phyloP scores from a whole-genome alignment of 208 protist species.

The Strigomonas culicis region DNA sequence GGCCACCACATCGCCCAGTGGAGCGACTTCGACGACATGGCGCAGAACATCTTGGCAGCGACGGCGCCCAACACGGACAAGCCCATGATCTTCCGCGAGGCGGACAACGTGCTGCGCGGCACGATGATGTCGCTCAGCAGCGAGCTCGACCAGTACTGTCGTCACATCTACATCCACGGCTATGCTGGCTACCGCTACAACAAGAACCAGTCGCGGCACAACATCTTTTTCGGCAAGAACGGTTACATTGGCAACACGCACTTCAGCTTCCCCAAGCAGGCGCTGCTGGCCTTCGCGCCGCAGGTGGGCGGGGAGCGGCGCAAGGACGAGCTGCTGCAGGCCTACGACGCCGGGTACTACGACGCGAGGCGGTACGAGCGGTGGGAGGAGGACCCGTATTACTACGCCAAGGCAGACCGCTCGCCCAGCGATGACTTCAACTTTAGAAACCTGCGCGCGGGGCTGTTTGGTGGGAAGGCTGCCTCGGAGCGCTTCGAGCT shows the following conservation, averaged over 20 bases:
- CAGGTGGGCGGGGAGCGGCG: conserved; percentile 38
- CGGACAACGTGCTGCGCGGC: conserved; percentile 82
- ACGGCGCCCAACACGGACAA: conserved; percentile 82
- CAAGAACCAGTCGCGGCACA: conserved; percentile 78
- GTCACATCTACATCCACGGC: conserved; percentile 89
- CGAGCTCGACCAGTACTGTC: conserved; percentile 87
- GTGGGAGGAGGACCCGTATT: conserved; percentile 90
- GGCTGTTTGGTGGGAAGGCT: conserved; percentile 69
- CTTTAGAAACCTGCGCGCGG: conserved; percentile 71
- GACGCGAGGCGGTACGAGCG: conserved; percentile 85
- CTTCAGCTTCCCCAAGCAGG: conserved; percentile 72
- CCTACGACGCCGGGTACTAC: conserved; percentile 85
- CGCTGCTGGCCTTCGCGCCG: conserved; percentile 66
- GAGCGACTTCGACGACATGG: conserved; percentile 67
- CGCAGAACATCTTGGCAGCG: conserved; percentile 78
- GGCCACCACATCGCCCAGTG: conserved; percentile 87
- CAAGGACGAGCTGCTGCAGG: conserved; percentile 64
- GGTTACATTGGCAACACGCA: conserved; percentile 82
- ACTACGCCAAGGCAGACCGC: conserved; percentile 82
- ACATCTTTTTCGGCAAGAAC: conserved; percentile 83
- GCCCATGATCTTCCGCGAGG: conserved; percentile 82
- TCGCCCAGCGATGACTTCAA: conserved; percentile 80
- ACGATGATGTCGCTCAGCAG: conserved; percentile 88
- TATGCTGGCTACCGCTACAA: conserved; percentile 76
- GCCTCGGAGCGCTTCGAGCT: conserved; percentile 70